Evolutionary conservation across 2,329 filamentous ascomycete genomes (phyloP).

Genomic region (Colletotrichum euphorbiae): DNA sequence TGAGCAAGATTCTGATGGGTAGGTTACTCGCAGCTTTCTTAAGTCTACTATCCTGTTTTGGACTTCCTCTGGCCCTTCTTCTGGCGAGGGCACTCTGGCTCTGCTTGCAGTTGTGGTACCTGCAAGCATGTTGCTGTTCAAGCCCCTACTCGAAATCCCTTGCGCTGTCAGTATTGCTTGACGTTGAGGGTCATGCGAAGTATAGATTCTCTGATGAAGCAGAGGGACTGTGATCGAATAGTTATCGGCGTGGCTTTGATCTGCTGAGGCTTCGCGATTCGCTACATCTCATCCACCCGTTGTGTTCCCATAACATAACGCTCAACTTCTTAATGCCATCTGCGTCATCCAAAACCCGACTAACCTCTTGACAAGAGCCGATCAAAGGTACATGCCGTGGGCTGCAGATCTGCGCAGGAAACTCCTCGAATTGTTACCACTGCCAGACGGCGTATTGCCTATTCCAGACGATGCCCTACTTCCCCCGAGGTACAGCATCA

Average conservation of each 20-base stretch:
- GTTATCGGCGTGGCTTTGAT: too few species aligned
- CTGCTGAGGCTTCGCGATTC: neutral
- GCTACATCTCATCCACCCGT: neutral
- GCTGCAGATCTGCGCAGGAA: conserved; percentile 73
- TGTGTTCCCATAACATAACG: too few species aligned
- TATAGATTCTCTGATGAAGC: too few species aligned
- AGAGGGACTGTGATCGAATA: too few species aligned
- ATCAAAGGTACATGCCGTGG: conserved; percentile 87
- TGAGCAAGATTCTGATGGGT: conserved; percentile 94
- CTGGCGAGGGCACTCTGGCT: too few species aligned
- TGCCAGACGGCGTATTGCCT: conserved; percentile 73
- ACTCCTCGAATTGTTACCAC: conserved; percentile 75
- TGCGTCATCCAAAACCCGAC: neutral
- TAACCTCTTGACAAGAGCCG: conserved; percentile 66
- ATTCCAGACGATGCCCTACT: conserved; percentile 81
- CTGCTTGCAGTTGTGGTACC: too few species aligned
- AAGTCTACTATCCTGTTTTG: neutral
- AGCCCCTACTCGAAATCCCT: neutral
- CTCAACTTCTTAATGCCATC: too few species aligned
- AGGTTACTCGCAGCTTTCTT: conserved; percentile 47
- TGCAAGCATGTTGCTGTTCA: too few species aligned
- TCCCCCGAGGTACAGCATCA: conserved; percentile 77
- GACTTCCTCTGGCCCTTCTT: too few species aligned
- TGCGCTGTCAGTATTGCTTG: too few species aligned
- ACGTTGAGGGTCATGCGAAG: too few species aligned